Conservation (phyloP, 2,329 filamentous ascomycete genomes). For the Colletotrichum falcatum region DNA sequence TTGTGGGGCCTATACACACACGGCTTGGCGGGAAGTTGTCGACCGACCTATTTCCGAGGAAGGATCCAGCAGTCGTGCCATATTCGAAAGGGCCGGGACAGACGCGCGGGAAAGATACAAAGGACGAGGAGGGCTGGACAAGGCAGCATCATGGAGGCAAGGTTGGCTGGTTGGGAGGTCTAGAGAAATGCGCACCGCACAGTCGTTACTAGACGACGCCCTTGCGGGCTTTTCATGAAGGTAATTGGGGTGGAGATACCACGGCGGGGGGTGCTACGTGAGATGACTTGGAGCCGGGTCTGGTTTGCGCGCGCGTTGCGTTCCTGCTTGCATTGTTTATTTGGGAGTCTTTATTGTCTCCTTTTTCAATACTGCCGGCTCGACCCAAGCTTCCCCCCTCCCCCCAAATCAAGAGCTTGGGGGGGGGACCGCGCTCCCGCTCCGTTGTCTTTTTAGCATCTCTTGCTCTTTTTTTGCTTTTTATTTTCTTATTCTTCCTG, state of each 20-base stretch:
- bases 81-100: neutral
- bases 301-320: neutral
- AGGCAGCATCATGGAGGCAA: neutral
- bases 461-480: neutral
- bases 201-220: slow-evolving; percentile 40
- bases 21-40: neutral
- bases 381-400: neutral
- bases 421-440: neutral
- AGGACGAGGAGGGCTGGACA: neutral
- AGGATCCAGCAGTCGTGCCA: neutral
- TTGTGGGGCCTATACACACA: neutral
- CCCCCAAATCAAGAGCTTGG: neutral
- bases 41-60: neutral
- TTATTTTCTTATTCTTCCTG: neutral
- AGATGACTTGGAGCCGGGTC: slow-evolving; percentile 17
- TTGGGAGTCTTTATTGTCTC: neutral
- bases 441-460: neutral
- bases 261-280: slow-evolving; percentile 16
- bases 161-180: neutral
- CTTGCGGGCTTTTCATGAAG: slow-evolving; percentile 3
- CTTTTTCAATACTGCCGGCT: neutral
- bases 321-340: neutral
- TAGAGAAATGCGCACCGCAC: neutral
- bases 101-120: neutral
- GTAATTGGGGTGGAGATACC: neutral